Evolutionary conservation across 768 basidiomycete species (phyloP).

Genomic region (Kwoniella dejecticola): DNA sequence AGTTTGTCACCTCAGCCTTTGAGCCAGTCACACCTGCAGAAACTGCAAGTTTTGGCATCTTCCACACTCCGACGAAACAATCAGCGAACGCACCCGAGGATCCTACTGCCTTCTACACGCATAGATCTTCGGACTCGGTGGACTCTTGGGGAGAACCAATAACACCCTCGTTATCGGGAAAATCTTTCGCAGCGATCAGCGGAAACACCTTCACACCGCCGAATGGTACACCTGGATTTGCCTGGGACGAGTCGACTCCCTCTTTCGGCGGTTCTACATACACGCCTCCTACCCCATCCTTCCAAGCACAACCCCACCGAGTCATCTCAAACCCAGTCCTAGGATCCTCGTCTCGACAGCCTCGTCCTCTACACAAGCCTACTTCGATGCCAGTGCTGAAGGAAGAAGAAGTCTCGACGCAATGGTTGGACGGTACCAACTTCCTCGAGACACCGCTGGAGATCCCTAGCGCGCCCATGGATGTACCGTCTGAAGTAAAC

Average conservation of each 20-base stretch:
- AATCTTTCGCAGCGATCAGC: slow-evolving; percentile 23
- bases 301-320: slow-evolving; percentile 28
- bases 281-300: slow-evolving; percentile 27
- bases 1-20: slow-evolving; percentile 30
- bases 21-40: slow-evolving; percentile 18
- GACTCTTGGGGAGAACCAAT: slow-evolving; percentile 36
- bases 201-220: slow-evolving; percentile 14
- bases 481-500: slow-evolving; percentile 1
- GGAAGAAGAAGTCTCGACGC: slow-evolving; percentile 35
- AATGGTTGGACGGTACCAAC: slow-evolving; percentile 33
- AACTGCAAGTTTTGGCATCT: slow-evolving; percentile 32
- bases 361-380: slow-evolving; percentile 27
- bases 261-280: slow-evolving; percentile 34
- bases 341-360: slow-evolving; percentile 24
- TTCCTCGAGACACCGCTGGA: slow-evolving; percentile 11
- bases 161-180: slow-evolving; percentile 34
- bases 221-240: slow-evolving; percentile 17
- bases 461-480: not conserved
- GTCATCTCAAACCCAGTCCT: slow-evolving; percentile 45
- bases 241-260: slow-evolving; percentile 38
- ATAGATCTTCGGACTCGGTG: slow-evolving; percentile 22
- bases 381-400: slow-evolving; percentile 47
- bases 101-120: slow-evolving; percentile 3
- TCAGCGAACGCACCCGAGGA: slow-evolving; percentile 11
- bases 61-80: slow-evolving; percentile 33